Percentiles rank a stretch among this genome's conserved stretches.
phyloP scores from a whole-genome alignment of 140 eudicot genomes.

The Cichorium intybus region DNA sequence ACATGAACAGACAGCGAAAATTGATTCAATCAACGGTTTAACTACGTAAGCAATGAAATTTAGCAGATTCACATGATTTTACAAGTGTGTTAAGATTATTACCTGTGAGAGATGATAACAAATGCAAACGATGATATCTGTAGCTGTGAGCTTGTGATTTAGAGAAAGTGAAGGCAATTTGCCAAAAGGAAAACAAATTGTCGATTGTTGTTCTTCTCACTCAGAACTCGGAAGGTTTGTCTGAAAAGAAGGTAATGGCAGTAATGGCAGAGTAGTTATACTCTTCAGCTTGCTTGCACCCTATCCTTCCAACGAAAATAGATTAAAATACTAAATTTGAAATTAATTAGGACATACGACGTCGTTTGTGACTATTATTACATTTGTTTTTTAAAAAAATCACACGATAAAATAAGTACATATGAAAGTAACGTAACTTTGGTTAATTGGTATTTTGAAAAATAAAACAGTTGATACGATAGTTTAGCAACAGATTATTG shows the following conservation, averaged over 20 bases:
- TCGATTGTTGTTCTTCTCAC: neutral
- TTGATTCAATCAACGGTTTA: neutral
- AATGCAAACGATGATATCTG: conserved; percentile 2
- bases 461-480: no score
- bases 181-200: neutral
- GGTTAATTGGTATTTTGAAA: no score
- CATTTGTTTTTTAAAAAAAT: no score
- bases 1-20: neutral
- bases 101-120: conserved; percentile 27
- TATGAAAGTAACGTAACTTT: no score
- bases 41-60: neutral
- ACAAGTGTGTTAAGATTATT: neutral
- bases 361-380: neutral
- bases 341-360: neutral
- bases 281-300: conserved; percentile 9
- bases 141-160: neutral
- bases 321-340: conserved; percentile 2
- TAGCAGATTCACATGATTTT: conserved; percentile 12
- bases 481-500: no score
- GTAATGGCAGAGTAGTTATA: conserved; percentile 24
- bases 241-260: neutral
- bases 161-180: conserved; percentile 1
- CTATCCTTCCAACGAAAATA: neutral
- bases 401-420: no score
- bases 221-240: conserved; percentile 13